Base-by-base conservation (phyloP, 352 stramenopile species). In the Phytophthora nicotianae region DNA sequence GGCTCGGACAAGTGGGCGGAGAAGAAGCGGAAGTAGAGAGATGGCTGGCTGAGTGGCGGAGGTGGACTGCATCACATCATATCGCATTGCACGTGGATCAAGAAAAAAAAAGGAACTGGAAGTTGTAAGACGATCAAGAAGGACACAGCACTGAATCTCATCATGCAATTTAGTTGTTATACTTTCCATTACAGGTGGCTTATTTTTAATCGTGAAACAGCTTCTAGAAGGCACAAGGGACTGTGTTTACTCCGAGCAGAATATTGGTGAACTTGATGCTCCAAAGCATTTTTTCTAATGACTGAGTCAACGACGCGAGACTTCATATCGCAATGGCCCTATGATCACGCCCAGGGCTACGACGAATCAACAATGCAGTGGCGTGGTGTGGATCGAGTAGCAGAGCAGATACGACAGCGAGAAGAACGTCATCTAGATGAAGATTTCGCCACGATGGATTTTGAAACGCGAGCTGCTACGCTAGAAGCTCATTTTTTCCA, bases 1-100 rank as follows among this genome's bases (percentile, higher is more conserved):
- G 74, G 79, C 42, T 71, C 58, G 26, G 81, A 93, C 69, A 88
- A 85, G 65, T 76, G 77, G 66, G 68, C 60, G 3, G 74, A 83
- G 68, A 80, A 80, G 54, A 78, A 81, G 50, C 50, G 58, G 42
- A 80, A 80, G 68, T 83, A 72, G 14, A 24, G n/a, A 41, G 21
- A 19, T 17, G 16, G 37, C 21, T 43, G 16, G 10, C 23, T 32
- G 10, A 45, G 29, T 13, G 13, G 49, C 21, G 33, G 27, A 47
- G 37, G 23, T 50, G 55, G 49, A 57, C 14, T 65, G 42, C 52
- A 65, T 61, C 49, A 47, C 53, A 65, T 55, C 58, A 60, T 57
- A 60, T 63, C 46, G 58, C 57, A 53, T 45, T 50, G 33, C 58
- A 45, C 50, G 24, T 47, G 50, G 59, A 8, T 21, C 17, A 62